Percentiles rank a stretch among this genome's conserved stretches.
Conservation (phyloP, 2,329 filamentous ascomycete species). For the Fusarium beomiforme region DNA sequence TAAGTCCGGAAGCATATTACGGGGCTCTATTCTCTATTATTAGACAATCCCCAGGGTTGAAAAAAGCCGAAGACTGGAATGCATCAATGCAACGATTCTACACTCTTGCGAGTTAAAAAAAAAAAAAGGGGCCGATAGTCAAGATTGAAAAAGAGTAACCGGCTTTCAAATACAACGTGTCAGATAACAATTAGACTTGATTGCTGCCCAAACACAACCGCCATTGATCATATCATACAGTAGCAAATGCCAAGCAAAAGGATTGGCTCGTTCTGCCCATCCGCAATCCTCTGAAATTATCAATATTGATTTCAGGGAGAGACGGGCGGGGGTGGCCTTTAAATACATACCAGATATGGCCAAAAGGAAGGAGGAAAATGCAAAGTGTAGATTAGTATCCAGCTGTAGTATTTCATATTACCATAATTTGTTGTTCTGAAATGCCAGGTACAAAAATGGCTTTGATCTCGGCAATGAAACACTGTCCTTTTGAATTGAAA, state of each 20-base stretch:
- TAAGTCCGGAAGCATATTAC: background rate
- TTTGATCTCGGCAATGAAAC: conserved; percentile 11
- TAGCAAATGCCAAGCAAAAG: background rate
- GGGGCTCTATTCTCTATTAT: conserved; percentile 1
- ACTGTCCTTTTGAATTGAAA: conserved; percentile 19
- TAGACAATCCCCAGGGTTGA: background rate
- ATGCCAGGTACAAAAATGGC: background rate
- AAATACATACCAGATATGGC: conserved; percentile 26
- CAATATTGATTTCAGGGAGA: background rate
- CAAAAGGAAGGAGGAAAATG: too few species aligned
- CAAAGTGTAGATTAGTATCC: background rate
- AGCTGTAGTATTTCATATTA: background rate
- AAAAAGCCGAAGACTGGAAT: background rate
- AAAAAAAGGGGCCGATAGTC: background rate
- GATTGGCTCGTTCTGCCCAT: background rate
- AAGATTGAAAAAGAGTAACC: background rate
- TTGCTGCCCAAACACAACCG: background rate
- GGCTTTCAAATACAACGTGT: background rate
- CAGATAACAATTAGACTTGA: background rate
- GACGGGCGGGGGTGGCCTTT: background rate
- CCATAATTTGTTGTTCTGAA: background rate
- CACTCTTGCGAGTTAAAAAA: background rate
- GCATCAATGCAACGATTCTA: background rate
- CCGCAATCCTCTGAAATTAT: background rate
- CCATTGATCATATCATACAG: background rate